phyloP scores from a whole-genome alignment of 169 alveolate genomes.

The Plasmodium ovale region DNA sequence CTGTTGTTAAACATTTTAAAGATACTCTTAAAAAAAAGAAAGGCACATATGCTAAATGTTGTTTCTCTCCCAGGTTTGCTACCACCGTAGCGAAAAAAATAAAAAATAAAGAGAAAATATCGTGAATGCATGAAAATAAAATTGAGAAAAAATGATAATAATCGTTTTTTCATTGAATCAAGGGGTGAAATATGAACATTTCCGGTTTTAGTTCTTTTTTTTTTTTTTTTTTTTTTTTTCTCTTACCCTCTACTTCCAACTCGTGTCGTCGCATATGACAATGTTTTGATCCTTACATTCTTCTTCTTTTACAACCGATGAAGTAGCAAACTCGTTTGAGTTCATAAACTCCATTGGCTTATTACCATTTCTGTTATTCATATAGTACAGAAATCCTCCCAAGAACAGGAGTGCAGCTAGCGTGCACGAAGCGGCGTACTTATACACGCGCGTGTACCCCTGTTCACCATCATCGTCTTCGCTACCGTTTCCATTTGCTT shows the following conservation, averaged over 20 bases:
- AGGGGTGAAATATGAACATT: not conserved
- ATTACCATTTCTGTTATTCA: not conserved
- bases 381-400: conserved; percentile 1
- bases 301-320: not conserved
- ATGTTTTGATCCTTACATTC: conserved; percentile 18
- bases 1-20: too few relatives aligned
- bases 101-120: too few relatives aligned
- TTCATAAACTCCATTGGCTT: not conserved
- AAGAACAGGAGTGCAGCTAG: not conserved
- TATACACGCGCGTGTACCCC: not conserved
- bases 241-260: conserved; percentile 39
- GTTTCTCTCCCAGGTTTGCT: too few relatives aligned
- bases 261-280: not conserved
- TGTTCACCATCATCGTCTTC: not conserved
- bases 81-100: too few relatives aligned
- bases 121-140: too few relatives aligned
- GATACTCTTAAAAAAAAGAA: too few relatives aligned
- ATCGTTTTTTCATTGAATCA: too few relatives aligned
- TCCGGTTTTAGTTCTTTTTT: not conserved
- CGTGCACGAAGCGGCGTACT: conserved; percentile 36
- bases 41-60: too few relatives aligned
- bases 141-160: too few relatives aligned
- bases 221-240: too few relatives aligned
- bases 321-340: conserved; percentile 10
- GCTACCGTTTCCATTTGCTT: not conserved